Percentiles rank a stretch among this genome's conserved stretches.
Evolutionary conservation across 2,329 filamentous ascomycete genomes (phyloP).

Genomic region (Botrytis byssoidea): DNA sequence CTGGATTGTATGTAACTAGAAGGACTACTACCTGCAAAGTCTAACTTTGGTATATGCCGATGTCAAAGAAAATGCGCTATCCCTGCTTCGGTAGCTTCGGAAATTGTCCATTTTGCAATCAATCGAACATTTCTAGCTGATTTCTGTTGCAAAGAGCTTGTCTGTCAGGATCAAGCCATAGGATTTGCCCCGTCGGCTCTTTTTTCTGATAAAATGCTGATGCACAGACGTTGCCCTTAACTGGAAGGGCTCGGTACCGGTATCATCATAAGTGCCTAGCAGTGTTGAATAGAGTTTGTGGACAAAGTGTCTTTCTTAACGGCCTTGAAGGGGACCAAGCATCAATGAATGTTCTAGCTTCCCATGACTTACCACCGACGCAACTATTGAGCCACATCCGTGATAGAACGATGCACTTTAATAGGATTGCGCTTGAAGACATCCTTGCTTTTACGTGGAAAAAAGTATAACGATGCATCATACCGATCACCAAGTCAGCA

Average conservation of each 20-base stretch:
- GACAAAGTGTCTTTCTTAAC: background rate
- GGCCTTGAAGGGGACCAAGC: background rate
- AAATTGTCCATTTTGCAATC: background rate
- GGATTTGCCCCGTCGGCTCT: background rate
- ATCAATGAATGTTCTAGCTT: background rate
- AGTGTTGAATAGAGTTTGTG: slow-evolving; percentile 1
- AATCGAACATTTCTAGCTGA: background rate
- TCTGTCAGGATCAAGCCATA: background rate
- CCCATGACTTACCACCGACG: background rate
- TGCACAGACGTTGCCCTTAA: background rate
- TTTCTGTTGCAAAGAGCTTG: background rate
- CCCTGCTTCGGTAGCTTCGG: background rate
- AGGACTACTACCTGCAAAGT: background rate
- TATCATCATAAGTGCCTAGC: background rate
- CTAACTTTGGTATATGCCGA: background rate
- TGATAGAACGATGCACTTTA: background rate
- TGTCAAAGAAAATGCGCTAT: background rate
- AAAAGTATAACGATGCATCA: background rate
- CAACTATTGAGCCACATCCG: background rate
- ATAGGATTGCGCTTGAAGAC: background rate
- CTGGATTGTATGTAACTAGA: background rate
- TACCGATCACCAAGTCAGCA: background rate
- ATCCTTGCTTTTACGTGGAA: background rate
- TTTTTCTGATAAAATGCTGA: background rate
- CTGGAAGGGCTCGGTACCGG: background rate